These are phyloP conservation scores for Celoporthe dispersa DNA, from an alignment of 2,329 filamentous ascomycete genomes.

Conservation along the genomic window DNA sequence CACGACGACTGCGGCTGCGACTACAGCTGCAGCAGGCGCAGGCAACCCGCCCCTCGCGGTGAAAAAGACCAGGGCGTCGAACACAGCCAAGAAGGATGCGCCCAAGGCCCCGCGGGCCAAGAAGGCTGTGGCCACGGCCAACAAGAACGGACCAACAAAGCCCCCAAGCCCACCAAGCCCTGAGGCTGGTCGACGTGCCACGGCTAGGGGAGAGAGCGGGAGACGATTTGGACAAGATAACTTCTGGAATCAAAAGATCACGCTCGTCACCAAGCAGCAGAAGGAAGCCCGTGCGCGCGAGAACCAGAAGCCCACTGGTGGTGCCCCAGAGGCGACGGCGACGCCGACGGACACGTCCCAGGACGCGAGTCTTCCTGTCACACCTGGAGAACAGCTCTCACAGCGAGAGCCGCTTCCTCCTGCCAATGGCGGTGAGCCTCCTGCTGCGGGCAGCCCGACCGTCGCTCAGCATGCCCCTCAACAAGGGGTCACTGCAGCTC, in stretches of 20 bases:
- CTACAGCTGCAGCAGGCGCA: conserved; percentile 36
- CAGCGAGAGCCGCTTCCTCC: conserved; percentile 2
- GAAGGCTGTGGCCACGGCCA: conserved; percentile 19
- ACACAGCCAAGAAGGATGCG: conserved; percentile 49
- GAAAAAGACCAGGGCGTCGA: conserved; percentile 63
- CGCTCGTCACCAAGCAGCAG: conserved; percentile 62
- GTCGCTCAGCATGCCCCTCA: conserved; percentile 19
- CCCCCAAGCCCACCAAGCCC: conserved; percentile 18
- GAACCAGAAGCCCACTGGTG: conserved; percentile 56
- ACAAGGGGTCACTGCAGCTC: conserved; percentile 8
- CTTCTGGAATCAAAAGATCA: conserved; percentile 66
- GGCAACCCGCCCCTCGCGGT: conserved; percentile 46
- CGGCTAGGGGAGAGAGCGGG: conserved; percentile 30
- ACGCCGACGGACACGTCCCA: conserved; percentile 2
- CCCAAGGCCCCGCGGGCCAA: conserved; percentile 27
- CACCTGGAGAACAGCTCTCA: neutral
- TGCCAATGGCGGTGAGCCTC: conserved; percentile 27
- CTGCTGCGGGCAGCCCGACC: conserved; percentile 21
- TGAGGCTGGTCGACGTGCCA: neutral
- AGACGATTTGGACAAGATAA: conserved; percentile 58
- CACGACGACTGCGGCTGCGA: conserved; percentile 32
- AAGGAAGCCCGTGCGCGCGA: conserved; percentile 54
- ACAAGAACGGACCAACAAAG: conserved; percentile 26
- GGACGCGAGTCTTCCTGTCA: conserved; percentile 15
- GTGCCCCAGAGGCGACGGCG: conserved; percentile 32